phyloP scores from a whole-genome alignment of 805 yeast species.

The Candida tibetensis region DNA sequence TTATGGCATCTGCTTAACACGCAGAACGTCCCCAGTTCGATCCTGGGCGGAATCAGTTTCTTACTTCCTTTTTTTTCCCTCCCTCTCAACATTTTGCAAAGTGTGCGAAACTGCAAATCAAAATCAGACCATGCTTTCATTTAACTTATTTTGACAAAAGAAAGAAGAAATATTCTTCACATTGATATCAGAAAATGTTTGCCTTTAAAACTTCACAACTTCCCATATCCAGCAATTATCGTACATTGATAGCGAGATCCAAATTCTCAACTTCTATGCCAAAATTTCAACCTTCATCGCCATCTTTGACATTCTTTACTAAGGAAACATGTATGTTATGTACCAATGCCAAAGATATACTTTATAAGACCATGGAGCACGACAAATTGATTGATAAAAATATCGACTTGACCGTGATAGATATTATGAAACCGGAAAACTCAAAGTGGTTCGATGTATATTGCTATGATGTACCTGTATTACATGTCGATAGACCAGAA shows the following conservation, averaged over 20 bases:
- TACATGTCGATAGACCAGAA: conserved; percentile 56
- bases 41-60: conserved; percentile 96
- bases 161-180: no score
- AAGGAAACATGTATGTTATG: conserved; percentile 71
- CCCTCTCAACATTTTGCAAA: no score
- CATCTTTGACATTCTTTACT: conserved; percentile 55
- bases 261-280: conserved; percentile 1
- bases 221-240: no score
- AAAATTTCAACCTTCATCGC: background rate
- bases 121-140: no score
- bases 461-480: conserved; percentile 76
- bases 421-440: conserved; percentile 59
- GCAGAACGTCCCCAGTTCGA: conserved; percentile 99
- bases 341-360: conserved; percentile 55
- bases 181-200: no score
- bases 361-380: conserved; percentile 41
- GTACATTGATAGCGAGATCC: no score
- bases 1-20: conserved; percentile 99
- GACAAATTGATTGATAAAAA: conserved; percentile 20
- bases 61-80: no score
- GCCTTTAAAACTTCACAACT: no score
- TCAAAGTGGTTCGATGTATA: conserved; percentile 67
- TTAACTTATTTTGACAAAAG: no score
- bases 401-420: conserved; percentile 42
- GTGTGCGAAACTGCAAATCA: no score